phyloP scores from a whole-genome alignment of 495 filamentous ascomycete species.

The Poronia punctata region DNA sequence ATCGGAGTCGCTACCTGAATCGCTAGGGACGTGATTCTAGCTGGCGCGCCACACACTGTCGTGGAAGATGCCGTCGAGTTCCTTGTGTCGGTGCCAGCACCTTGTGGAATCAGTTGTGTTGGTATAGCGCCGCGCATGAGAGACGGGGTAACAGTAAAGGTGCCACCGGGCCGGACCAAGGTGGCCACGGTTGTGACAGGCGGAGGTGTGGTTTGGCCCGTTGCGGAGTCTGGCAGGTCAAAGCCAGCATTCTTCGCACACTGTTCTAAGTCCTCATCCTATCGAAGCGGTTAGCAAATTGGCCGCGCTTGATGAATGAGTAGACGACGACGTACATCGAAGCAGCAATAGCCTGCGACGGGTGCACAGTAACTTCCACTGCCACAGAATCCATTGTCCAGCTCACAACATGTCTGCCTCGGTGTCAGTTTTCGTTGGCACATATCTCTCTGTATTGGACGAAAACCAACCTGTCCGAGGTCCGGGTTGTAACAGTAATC shows the following conservation, averaged over 20 bases:
- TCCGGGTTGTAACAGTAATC: slow-evolving; percentile 31
- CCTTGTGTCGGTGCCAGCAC: too few species aligned
- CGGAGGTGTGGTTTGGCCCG: slow-evolving; percentile 1
- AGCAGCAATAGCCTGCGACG: slow-evolving; percentile 35
- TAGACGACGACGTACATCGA: slow-evolving; percentile 22
- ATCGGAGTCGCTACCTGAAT: too few species aligned
- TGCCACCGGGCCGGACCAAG: slow-evolving; percentile 5
- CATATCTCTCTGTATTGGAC: too few species aligned
- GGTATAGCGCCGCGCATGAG: not conserved
- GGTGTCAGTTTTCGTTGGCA: too few species aligned
- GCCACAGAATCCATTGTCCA: slow-evolving; percentile 32
- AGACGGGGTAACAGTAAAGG: slow-evolving; percentile 16
- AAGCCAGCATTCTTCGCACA: slow-evolving; percentile 34
- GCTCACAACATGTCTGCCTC: slow-evolving; percentile 30
- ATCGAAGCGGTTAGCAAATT: slow-evolving; percentile 9
- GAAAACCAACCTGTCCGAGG: slow-evolving; percentile 24
- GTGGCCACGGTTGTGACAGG: not conserved
- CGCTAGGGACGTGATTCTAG: too few species aligned
- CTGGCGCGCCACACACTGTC: too few species aligned
- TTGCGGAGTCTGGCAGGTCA: slow-evolving; percentile 13
- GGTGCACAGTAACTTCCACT: slow-evolving; percentile 34
- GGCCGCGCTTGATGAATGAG: not conserved
- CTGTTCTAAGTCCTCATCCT: slow-evolving; percentile 31
- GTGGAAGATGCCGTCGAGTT: too few species aligned
- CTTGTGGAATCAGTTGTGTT: not conserved